Evolutionary conservation across 257 asterid genomes (phyloP).

Genomic region (Plantago ovata): DNA sequence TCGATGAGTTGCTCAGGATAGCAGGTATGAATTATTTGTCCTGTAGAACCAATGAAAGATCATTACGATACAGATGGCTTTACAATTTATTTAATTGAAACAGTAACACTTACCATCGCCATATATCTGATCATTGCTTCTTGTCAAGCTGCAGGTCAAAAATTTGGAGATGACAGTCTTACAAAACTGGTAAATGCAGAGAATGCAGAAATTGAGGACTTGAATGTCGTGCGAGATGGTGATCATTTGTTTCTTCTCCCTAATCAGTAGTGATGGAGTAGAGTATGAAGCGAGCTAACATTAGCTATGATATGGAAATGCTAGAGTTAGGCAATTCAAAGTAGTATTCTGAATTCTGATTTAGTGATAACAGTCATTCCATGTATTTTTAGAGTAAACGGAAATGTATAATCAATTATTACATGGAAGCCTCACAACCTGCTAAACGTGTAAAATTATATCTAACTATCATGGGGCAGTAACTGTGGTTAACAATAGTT

Average conservation of each 20-base stretch:
- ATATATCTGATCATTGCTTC: conserved; percentile 24
- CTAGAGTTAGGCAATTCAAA: conserved; percentile 26
- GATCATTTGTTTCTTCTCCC: conserved; percentile 68
- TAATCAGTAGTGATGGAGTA: conserved; percentile 21
- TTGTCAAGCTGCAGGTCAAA: conserved; percentile 66
- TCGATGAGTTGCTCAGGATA: conserved; percentile 50
- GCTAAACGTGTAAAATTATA: conserved; percentile 22
- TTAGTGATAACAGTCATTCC: conserved; percentile 13
- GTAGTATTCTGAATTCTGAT: conserved; percentile 22
- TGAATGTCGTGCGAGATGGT: conserved; percentile 71
- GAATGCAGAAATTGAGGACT: conserved; percentile 76
- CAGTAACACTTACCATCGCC: conserved; percentile 7
- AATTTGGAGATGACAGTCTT: conserved; percentile 49
- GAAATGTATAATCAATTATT: conserved; percentile 23
- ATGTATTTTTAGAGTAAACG: conserved; percentile 23
- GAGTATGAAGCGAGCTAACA: conserved; percentile 24
- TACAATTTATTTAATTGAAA: not conserved
- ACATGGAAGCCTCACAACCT: conserved; percentile 22
- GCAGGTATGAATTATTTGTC: conserved; percentile 47
- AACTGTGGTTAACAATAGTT: conserved; percentile 6
- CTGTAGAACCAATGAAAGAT: conserved; percentile 1
- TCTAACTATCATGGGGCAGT: conserved; percentile 22
- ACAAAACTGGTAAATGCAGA: conserved; percentile 51
- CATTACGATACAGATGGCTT: not conserved
- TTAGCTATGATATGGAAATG: conserved; percentile 13